Evolutionary conservation across 208 protist species (phyloP), one percentile per base, ranked within the genome.

Genomic region (Crithidia bombi): DNA sequence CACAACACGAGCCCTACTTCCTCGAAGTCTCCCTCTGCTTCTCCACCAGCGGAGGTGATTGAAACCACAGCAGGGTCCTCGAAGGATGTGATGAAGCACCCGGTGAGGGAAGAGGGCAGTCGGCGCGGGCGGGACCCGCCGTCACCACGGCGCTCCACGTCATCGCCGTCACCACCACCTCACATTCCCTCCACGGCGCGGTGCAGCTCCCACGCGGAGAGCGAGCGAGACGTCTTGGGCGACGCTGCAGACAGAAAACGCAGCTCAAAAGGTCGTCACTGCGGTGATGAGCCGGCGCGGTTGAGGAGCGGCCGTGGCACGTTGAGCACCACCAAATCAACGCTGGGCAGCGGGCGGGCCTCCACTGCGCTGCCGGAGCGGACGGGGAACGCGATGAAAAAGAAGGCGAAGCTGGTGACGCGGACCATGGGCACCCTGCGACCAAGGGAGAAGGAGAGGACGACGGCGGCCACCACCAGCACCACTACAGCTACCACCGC

Each of bases 111-210:
- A 15, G n/a, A n/a, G n/a, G 23, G 44, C 21, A 17, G 11, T 12
- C 11, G n/a, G 23, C 59, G 44, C 7, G 3, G 12, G 7, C 38
- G 46, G 5, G 46, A 65, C 3, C 44, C 59, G 44, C 46, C 59
- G 11, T 65, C 59, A 1, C 59, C 59, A n/a, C 59, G 59, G n/a
- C 59, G 59, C 17, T 28, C 44, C 30, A 17, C 28, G n/a, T 54
- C 32, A 3, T 65, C 59, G 19, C 44, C 46, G 28, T 15, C 59
- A 3, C 46, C 59, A 10, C 59, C 59, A 3, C 32, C 59, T 25
- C 59, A 41, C 26, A 52, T 54, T n/a, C 4, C 30, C 5, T 39
- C 59, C 19, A 65, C 59, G 19, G 59, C 59, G 26, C 59, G 59
- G 30, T 54, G 46, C 59, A 43, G 32, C 28, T 36, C 46, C 28